These are phyloP conservation scores for Herpetospermum pedunculosum DNA, from an alignment of 306 rosid genomes.

Conservation along the genomic window DNA sequence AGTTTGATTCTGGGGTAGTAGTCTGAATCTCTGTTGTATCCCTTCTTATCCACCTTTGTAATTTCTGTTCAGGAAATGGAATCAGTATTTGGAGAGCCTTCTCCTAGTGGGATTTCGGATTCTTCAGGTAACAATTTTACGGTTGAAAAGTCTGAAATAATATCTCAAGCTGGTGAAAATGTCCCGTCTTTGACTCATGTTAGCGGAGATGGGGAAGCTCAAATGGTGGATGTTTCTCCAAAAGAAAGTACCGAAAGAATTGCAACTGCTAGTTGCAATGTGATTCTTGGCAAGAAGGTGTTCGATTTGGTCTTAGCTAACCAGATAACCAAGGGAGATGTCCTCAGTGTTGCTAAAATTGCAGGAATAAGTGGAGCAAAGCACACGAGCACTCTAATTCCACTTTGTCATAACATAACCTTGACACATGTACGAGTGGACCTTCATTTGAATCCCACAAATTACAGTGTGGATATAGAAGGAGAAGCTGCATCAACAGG, in stretches of 20 bases:
- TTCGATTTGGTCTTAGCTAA: slow-evolving; percentile 65
- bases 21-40: neutral
- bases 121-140: slow-evolving; percentile 19
- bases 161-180: slow-evolving; percentile 19
- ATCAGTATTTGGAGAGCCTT: slow-evolving; percentile 56
- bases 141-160: slow-evolving; percentile 17
- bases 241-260: slow-evolving; percentile 59
- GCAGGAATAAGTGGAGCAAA: slow-evolving; percentile 92
- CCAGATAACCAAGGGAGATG: slow-evolving; percentile 72
- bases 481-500: slow-evolving; percentile 67
- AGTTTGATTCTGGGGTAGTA: neutral
- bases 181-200: slow-evolving; percentile 50
- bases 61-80: slow-evolving; percentile 65
- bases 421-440: slow-evolving; percentile 57
- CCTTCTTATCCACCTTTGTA: neutral
- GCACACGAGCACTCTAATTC: slow-evolving; percentile 72
- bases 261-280: slow-evolving; percentile 70
- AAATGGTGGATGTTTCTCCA: slow-evolving; percentile 84
- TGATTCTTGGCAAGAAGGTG: slow-evolving; percentile 77
- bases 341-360: slow-evolving; percentile 69
- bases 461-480: slow-evolving; percentile 61
- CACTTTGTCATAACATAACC: slow-evolving; percentile 66
- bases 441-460: slow-evolving; percentile 39
- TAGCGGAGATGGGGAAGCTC: slow-evolving; percentile 60
- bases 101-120: slow-evolving; percentile 29